Conservation (phyloP, 345 rosid genomes). For the Triadica sebifera region DNA sequence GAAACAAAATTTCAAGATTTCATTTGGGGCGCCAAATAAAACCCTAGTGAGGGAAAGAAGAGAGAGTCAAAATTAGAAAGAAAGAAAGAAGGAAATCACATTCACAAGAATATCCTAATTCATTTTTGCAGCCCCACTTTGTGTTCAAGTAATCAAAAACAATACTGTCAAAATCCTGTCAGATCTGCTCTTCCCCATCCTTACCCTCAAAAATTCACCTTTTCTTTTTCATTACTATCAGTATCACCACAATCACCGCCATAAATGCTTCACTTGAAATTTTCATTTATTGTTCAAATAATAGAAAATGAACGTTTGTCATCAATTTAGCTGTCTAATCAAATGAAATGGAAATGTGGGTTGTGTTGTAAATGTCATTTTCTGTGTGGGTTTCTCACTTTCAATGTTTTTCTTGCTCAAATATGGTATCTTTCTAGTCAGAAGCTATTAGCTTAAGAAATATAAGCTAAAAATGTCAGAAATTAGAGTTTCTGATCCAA, state of each 20-base stretch:
- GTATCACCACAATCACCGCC: neutral
- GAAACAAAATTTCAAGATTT: conserved; percentile 14
- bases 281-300: neutral
- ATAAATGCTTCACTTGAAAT: neutral
- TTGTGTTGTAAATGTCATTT: conserved; percentile 6
- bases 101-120: neutral
- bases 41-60: conserved; percentile 3
- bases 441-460: neutral
- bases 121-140: neutral
- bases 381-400: conserved; percentile 10
- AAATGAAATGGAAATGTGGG: conserved; percentile 14
- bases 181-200: conserved; percentile 14
- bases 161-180: conserved; percentile 3
- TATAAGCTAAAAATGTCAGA: conserved; percentile 44
- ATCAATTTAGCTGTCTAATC: neutral
- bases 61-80: neutral
- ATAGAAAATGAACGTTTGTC: neutral
- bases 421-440: neutral
- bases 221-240: no score
- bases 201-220: neutral
- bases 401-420: neutral
- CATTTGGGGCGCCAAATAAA: conserved; percentile 37
- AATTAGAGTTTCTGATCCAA: conserved; percentile 60
- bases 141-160: neutral
- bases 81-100: conserved; percentile 14